Base-by-base conservation (phyloP, 768 basidiomycete genomes). In the Russula dissimulans region DNA sequence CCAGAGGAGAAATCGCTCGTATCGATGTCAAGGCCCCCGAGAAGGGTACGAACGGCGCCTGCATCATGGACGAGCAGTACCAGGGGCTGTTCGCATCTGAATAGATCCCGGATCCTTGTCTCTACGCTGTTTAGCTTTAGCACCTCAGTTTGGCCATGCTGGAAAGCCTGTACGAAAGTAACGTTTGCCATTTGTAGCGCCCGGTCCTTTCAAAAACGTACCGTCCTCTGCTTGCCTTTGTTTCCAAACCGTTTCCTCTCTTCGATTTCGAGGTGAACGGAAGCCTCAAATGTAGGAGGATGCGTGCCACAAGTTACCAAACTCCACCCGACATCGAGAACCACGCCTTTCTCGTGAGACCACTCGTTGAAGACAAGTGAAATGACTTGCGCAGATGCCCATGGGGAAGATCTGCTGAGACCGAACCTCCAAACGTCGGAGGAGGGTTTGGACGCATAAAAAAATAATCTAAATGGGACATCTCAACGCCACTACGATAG, bases 281-380 rank as follows among this genome's bases (percentile, higher is more conserved):
- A 46, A 26, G 22, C 38, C 17, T 31, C 31, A 31, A 61, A 58
- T 14, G 50, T 52, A 38, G 58, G 56, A 7, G 61, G 54, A 14
- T 53, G 18, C 32, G 56, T 52, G n/a, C 46, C 29, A 22, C 36
- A 53, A 43, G 45, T 50, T 15, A 60, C 38, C 31, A 26, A 54
- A 44, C 59, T 55, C 63, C 59, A 66, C 15, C 65, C 65, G 15
- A 66, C 44, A 39, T 66, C 65, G 8, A 66, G 48, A 32, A 64
- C 31, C 18, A 54, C 57, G 36, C 59, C 55, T 46, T 52, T 57
- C 44, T 59, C 58, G 29, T 61, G 52, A 22, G 42, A 46, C 65
- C 63, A 64, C 26, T 52, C 56, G 5, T 66, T 66, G 51, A 61
- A 59, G 36, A 57, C 53, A 34, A 66, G 32, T 9, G 65, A 56